Conservation (phyloP, 2,329 filamentous ascomycete species). For the Hyphodiscus sp. region DNA sequence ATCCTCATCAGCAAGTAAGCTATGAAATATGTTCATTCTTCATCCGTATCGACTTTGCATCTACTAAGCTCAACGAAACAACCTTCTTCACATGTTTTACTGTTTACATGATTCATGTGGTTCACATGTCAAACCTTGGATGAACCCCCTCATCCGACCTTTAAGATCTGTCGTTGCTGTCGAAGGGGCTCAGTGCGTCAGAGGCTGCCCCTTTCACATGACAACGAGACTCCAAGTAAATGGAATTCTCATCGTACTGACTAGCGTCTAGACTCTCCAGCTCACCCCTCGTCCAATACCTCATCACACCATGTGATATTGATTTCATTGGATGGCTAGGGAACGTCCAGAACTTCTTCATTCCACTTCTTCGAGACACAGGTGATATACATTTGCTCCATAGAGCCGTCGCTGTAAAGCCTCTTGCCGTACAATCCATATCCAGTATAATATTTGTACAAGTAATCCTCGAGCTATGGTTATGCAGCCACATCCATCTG, state of each 20-base stretch:
- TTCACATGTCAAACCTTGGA: no score
- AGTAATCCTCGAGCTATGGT: slow-evolving; percentile 1
- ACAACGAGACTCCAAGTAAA: neutral
- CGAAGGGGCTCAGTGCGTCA: neutral
- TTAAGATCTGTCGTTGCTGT: neutral
- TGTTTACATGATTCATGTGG: no score
- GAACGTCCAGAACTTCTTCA: neutral
- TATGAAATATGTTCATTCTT: no score
- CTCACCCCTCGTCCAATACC: neutral
- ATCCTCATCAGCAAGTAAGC: no score
- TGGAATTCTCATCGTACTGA: no score
- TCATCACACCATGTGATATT: neutral
- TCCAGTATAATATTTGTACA: slow-evolving; percentile 22
- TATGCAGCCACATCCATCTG: neutral
- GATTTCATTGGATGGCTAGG: neutral
- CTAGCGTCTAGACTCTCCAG: neutral
- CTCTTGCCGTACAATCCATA: slow-evolving; percentile 14
- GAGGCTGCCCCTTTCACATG: neutral
- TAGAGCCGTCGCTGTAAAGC: slow-evolving; percentile 13
- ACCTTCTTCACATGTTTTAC: no score
- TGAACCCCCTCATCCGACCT: neutral
- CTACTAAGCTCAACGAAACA: no score
- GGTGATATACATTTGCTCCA: slow-evolving; percentile 10
- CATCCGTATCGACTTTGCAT: neutral
- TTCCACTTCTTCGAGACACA: neutral